These are phyloP conservation scores for Solanum medicagineum DNA, from an alignment of 257 asterid species.

Conservation along the genomic window DNA sequence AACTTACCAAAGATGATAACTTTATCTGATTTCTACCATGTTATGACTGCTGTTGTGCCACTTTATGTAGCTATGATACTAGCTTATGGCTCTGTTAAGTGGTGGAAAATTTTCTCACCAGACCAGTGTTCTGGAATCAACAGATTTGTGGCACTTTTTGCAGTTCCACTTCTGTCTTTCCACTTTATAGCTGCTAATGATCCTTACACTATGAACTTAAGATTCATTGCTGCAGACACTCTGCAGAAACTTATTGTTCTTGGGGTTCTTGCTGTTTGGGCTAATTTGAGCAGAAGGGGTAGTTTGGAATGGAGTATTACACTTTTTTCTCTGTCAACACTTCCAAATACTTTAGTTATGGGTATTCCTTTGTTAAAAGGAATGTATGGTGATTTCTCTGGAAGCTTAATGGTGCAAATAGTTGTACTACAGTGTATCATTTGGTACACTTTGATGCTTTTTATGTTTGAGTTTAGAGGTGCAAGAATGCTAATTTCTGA, in stretches of 20 bases:
- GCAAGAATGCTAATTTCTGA: constrained; percentile 67
- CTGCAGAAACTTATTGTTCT: constrained; percentile 69
- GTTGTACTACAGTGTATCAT: constrained; percentile 85
- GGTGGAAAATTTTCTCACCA: constrained; percentile 93
- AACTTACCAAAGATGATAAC: constrained; percentile 35
- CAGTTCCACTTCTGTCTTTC: constrained; percentile 81
- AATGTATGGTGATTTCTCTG: constrained; percentile 69
- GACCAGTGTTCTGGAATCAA: constrained; percentile 92
- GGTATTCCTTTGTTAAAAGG: constrained; percentile 84
- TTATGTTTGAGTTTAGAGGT: constrained; percentile 77
- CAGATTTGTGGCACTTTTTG: constrained; percentile 83
- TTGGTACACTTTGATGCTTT: constrained; percentile 88
- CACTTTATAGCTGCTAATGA: constrained; percentile 75
- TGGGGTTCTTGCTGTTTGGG: constrained; percentile 44
- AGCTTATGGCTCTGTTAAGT: constrained; percentile 84
- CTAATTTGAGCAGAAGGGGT: constrained; percentile 36
- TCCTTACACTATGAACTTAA: constrained; percentile 68
- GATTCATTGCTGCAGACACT: constrained; percentile 81
- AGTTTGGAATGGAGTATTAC: constrained; percentile 86
- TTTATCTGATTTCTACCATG: constrained; percentile 60
- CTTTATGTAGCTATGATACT: constrained; percentile 85
- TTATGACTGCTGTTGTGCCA: constrained; percentile 88
- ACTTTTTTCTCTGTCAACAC: constrained; percentile 67
- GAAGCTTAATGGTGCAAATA: constrained; percentile 77
- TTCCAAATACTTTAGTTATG: constrained; percentile 90